phyloP scores from a whole-genome alignment of 805 yeast species.

The Wickerhamomyces kurtzmanii region DNA sequence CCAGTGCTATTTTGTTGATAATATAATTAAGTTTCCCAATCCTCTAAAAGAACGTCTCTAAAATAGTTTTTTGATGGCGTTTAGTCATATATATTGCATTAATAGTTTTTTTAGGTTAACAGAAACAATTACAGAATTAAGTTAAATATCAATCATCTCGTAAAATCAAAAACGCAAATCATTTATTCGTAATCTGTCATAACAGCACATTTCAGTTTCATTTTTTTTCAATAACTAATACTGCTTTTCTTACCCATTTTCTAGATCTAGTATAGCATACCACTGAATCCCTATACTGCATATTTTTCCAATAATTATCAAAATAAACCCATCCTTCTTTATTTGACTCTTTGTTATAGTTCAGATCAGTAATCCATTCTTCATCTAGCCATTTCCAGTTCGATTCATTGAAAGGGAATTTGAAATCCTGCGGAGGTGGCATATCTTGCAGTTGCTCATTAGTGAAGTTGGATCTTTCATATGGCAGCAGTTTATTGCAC shows the following conservation, averaged over 20 bases:
- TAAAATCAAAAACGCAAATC: no score
- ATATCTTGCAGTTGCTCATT: conserved; percentile 24
- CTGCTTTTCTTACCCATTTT: conserved; percentile 40
- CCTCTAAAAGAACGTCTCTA: no score
- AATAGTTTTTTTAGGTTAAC: no score
- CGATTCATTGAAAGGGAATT: conserved; percentile 34
- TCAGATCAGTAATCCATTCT: conserved; percentile 36
- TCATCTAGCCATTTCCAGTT: conserved; percentile 53
- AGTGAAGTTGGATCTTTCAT: conserved; percentile 41
- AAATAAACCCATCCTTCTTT: conserved; percentile 45
- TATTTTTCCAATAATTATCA: conserved; percentile 40
- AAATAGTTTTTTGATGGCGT: no score
- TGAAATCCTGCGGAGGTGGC: conserved; percentile 24
- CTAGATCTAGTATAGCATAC: conserved; percentile 42
- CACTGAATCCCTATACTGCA: conserved; percentile 31
- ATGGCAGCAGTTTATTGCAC: conserved; percentile 39
- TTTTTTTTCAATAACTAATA: no score
- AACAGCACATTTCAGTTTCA: no score
- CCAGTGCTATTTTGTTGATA: conserved; percentile 66
- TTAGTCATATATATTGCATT: no score
- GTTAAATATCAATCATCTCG: no score
- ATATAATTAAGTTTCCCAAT: conserved; percentile 51
- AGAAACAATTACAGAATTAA: no score
- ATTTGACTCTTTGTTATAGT: conserved; percentile 25
- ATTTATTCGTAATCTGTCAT: no score